A percentile compares a stretch with the other conserved stretches of the same genome.
Conservation (phyloP, 1,284 basidiomycete species). For the Macrocystidia cucumis region DNA sequence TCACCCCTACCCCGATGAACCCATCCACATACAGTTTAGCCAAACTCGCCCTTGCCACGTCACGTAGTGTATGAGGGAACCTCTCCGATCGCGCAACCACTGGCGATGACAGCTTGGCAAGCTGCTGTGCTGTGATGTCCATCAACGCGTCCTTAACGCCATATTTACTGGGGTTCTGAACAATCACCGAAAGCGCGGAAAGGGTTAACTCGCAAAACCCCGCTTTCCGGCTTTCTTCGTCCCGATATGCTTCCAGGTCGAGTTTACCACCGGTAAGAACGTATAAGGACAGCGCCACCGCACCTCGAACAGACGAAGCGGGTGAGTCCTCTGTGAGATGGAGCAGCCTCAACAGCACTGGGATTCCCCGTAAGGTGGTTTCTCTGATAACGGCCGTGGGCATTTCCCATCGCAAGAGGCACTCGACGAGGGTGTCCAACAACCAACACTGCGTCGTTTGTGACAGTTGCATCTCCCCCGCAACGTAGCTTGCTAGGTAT, state of each 20-base stretch:
- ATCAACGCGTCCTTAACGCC: conserved; percentile 21
- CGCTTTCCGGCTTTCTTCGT: conserved; percentile 17
- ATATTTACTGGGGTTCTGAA: conserved; percentile 19
- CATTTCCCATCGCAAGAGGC: conserved; percentile 27
- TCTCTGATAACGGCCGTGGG: conserved; percentile 24
- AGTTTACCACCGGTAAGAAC: conserved; percentile 19
- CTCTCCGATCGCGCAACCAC: conserved; percentile 18
- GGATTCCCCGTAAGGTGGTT: conserved; percentile 22
- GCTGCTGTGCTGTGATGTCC: conserved; percentile 21
- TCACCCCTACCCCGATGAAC: conserved; percentile 19
- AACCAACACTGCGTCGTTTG: conserved; percentile 25
- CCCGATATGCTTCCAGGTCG: conserved; percentile 16
- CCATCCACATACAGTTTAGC: conserved; percentile 24
- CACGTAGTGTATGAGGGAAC: conserved; percentile 18
- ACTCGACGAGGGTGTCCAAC: conserved; percentile 29
- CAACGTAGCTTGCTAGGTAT: conserved; percentile 19
- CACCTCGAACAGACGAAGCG: conserved; percentile 19
- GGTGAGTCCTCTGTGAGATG: conserved; percentile 19
- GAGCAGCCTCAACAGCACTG: conserved; percentile 25
- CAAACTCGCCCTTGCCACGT: conserved; percentile 18
- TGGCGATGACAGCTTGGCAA: conserved; percentile 23
- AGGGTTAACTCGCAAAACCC: conserved; percentile 23
- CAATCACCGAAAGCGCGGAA: conserved; percentile 21
- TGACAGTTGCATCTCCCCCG: conserved; percentile 21
- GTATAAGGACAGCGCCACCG: conserved; percentile 22